phyloP scores from a whole-genome alignment of 176 grass and related monocot genomes.

The Saccharum spontaneum region DNA sequence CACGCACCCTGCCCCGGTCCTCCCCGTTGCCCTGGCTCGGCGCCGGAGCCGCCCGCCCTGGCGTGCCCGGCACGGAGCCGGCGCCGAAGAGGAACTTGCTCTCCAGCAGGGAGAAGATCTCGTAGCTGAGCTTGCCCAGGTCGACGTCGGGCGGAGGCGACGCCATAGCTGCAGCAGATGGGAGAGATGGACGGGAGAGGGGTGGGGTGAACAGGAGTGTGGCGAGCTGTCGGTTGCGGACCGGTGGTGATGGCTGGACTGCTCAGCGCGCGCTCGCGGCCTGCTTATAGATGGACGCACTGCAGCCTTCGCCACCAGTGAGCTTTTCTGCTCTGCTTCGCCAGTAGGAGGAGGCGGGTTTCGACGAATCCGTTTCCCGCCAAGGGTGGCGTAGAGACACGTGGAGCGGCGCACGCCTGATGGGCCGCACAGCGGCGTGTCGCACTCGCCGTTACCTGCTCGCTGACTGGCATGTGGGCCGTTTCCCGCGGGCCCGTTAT shows the following conservation, averaged over 20 bases:
- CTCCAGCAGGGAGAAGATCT: slow-evolving; percentile 94
- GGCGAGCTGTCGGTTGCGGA: slow-evolving; percentile 37
- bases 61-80: slow-evolving; percentile 36
- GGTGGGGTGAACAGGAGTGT: neutral
- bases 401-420: neutral
- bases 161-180: slow-evolving; percentile 13
- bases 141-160: slow-evolving; percentile 45
- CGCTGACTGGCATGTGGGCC: neutral
- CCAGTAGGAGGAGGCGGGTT: slow-evolving; percentile 20
- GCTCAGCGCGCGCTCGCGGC: slow-evolving; percentile 19
- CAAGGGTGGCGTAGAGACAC: neutral
- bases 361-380: accelerated
- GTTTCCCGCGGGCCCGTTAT: accelerated
- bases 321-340: neutral
- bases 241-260: slow-evolving; percentile 16
- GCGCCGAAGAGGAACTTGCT: slow-evolving; percentile 84
- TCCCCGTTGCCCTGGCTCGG: neutral
- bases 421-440: neutral
- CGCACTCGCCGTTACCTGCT: neutral
- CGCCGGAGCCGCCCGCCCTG: neutral
- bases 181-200: neutral
- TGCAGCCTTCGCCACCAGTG: neutral
- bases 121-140: slow-evolving; percentile 85
- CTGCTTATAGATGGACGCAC: slow-evolving; percentile 30
- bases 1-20: slow-evolving; percentile 35